Evolutionary conservation across 371 early-diverging fungal genomes (phyloP), one percentile per base, ranked within the genome.

Genomic region (Gilbertella persicaria): DNA sequence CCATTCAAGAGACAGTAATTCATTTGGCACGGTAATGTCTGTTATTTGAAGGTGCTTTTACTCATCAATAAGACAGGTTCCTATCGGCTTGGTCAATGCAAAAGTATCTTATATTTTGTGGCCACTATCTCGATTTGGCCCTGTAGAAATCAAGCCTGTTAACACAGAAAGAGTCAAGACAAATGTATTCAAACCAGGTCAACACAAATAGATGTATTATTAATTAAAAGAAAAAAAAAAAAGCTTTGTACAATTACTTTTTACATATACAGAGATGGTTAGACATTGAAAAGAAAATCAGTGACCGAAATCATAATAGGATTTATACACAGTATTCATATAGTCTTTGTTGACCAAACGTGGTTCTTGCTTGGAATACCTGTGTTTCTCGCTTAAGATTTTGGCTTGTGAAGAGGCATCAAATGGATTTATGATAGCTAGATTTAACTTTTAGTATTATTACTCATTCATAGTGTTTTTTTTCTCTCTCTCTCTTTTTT

Each of bases 1-100:
- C 62, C 89, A 89, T 65, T 92, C 92, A 49, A 78, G 74, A 50
- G 96, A 96, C 56, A 91, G 92, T 62, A 93, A 92, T 66, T 58
- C 76, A 4, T 94, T 89, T 74, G 96, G 96, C 48, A 90, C 94
- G 0, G 86, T 87, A 80, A 80, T 20, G 29, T 42, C 35, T 13
- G 21, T 17, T 26, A 21, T 4, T 8, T 13, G 30, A 19, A 9
- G n/a, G n/a, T n/a, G n/a, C n/a, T n/a, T n/a, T n/a, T n/a, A n/a
- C n/a, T n/a, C 24, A 33, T 30, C 23, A 33, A 40, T 37, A 26
- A 10, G 19, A 2, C 46, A 80, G 81, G 76, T 91, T 0, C 89
- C 93, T 4, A 65, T 92, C 55, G 90, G 81, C 5, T 67, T 92
- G 21, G 73, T 92, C 28, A 71, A 62, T 25, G 82, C 86, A 12